Base-by-base conservation (phyloP, 768 basidiomycete genomes). In the Imleria badia region DNA sequence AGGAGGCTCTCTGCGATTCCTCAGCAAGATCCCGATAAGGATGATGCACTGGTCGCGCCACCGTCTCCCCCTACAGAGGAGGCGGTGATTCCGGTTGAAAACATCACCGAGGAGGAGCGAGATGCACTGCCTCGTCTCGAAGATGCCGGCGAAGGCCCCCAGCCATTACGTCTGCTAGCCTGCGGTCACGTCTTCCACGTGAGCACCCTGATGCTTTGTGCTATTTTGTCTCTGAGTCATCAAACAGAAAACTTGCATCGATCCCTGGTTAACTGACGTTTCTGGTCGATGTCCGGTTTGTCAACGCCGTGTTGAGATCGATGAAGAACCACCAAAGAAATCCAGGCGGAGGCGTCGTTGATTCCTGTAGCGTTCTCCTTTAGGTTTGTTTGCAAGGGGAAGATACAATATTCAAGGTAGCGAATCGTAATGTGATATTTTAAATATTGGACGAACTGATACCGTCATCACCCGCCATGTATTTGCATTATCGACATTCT, bases 111-210 rank as follows among this genome's bases (percentile, higher is more conserved):
- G 56, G 79, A 76, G 55, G 74, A 75, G 14, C 67, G 70, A 59
- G 69, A 71, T n/a, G 66, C 72, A 29, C 60, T 76, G 9, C 70
- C 85, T 54, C 81, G 75, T 56, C 75, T 91, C 46, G 74, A 79
- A 58, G 89, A 91, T 67, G 87, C 87, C 3, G 88, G 89, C 10
- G 83, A 86, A 52, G 88, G 87, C 0, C 78, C 86, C 1, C 87
- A 91, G 55, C 90, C 90, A 6, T 70, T 96, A 60, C 76, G 93
- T 64, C 68, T 91, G 36, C 70, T 94, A 47, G 76, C 76, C 3
- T 96, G 94, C 60, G 87, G 87, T 3, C 94, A 96, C 76, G 89
- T 89, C 44, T 96, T 93, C 72, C 94, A 96, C 73, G 92, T 94
- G 58, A 70, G 89, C 75, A 5, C 26, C 31, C 20, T 30, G 13